Percentiles rank a stretch among this genome's conserved stretches.
phyloP scores from a whole-genome alignment of 1,139 yeast species.

The Candida sp. region DNA sequence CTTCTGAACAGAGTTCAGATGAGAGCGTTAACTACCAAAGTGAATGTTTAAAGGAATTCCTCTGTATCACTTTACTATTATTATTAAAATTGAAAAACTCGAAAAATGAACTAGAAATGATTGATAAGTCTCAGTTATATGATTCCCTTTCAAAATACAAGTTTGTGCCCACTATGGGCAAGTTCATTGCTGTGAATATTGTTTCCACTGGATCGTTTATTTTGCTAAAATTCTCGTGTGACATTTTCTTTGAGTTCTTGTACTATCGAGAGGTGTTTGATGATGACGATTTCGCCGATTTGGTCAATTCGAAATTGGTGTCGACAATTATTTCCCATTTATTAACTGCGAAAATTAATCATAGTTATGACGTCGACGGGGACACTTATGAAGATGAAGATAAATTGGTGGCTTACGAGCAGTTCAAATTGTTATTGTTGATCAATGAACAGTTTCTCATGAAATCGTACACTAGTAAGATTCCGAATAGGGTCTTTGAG shows the following conservation, averaged over 20 bases:
- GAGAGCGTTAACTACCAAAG: constrained; percentile 15
- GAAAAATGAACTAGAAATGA: constrained; percentile 11
- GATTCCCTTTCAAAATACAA: constrained; percentile 34
- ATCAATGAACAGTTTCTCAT: constrained; percentile 86
- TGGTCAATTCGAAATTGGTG: constrained; percentile 28
- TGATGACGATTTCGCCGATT: constrained; percentile 29
- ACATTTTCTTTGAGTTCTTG: constrained; percentile 42
- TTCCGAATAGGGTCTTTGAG: constrained; percentile 48
- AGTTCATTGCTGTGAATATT: constrained; percentile 32
- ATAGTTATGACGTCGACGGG: constrained; percentile 29
- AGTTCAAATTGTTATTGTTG: constrained; percentile 69
- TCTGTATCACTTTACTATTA: constrained; percentile 32
- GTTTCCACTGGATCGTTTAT: constrained; percentile 23
- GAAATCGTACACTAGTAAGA: constrained; percentile 37
- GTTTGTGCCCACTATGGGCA: constrained; percentile 44
- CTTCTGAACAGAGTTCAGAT: constrained; percentile 10
- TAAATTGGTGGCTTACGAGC: constrained; percentile 61
- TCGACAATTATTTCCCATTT: constrained; percentile 47
- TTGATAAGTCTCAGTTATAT: constrained; percentile 21
- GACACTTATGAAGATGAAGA: constrained; percentile 54
- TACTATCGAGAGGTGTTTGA: constrained; percentile 32
- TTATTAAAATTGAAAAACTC: constrained; percentile 31
- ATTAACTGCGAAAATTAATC: constrained; percentile 47
- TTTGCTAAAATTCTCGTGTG: constrained; percentile 37
- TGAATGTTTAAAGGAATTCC: constrained; percentile 31